Evolutionary conservation across 2,329 filamentous ascomycete genomes (phyloP).

Genomic region (Pseudogymnoascus sp.): DNA sequence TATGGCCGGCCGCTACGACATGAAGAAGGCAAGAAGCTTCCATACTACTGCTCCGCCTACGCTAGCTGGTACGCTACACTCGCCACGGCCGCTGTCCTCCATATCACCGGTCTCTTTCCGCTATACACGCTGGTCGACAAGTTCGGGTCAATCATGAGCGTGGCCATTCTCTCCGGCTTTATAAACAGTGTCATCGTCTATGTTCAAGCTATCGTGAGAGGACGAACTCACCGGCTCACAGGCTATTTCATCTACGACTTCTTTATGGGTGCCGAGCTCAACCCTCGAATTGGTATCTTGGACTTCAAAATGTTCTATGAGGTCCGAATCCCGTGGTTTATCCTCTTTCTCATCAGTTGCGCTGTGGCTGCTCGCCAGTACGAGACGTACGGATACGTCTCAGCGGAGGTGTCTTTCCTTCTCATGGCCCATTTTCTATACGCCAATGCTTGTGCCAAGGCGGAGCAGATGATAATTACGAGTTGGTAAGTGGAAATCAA

Average conservation of each 20-base stretch:
- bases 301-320: slow-evolving; percentile 97
- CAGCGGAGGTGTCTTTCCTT: slow-evolving; percentile 74
- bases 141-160: slow-evolving; percentile 86
- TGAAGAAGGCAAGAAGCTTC: slow-evolving; percentile 73
- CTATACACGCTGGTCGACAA: slow-evolving; percentile 90
- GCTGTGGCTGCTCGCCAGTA: slow-evolving; percentile 75
- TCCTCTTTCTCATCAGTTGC: slow-evolving; percentile 69
- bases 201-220: slow-evolving; percentile 70
- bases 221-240: slow-evolving; percentile 86
- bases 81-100: slow-evolving; percentile 58
- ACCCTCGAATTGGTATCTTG: slow-evolving; percentile 71
- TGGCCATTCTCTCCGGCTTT: slow-evolving; percentile 87
- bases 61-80: slow-evolving; percentile 84
- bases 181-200: slow-evolving; percentile 78
- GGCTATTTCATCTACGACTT: slow-evolving; percentile 76
- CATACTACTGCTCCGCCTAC: slow-evolving; percentile 91
- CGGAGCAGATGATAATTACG: slow-evolving; percentile 80
- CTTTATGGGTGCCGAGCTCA: slow-evolving; percentile 84
- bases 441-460: slow-evolving; percentile 86
- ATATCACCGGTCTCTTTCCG: slow-evolving; percentile 77
- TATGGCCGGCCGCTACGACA: slow-evolving; percentile 84
- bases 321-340: slow-evolving; percentile 86
- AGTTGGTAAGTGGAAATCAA: slow-evolving; percentile 48
- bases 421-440: slow-evolving; percentile 88
- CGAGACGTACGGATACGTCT: slow-evolving; percentile 77